A percentile compares a stretch with the other conserved stretches of the same genome.
These are phyloP conservation scores for Arabis alpina DNA, from an alignment of 345 rosid genomes.

Conservation along the genomic window DNA sequence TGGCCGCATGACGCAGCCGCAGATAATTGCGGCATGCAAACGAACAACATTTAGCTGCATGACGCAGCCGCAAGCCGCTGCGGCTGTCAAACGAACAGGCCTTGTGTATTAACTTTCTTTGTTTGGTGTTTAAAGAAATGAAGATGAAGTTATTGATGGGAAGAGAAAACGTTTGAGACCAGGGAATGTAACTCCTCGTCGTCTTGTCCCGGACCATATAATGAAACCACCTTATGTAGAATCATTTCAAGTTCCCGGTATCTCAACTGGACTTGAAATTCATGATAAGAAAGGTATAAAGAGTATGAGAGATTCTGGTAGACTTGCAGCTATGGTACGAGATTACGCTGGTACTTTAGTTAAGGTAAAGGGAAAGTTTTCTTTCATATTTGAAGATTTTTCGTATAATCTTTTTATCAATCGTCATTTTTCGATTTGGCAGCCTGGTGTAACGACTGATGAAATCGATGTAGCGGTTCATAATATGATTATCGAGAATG, in stretches of 20 bases:
- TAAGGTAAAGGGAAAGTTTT: slow-evolving; percentile 55
- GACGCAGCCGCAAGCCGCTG: too few species aligned
- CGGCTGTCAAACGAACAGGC: too few species aligned
- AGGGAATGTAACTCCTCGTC: slow-evolving; percentile 70
- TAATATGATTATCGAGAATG: slow-evolving; percentile 87
- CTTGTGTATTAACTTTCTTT: not conserved
- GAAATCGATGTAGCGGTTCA: slow-evolving; percentile 93
- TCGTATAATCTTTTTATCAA: slow-evolving; percentile 6
- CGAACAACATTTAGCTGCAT: too few species aligned
- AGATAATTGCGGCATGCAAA: too few species aligned
- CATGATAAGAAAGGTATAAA: slow-evolving; percentile 80
- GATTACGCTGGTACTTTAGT: slow-evolving; percentile 80
- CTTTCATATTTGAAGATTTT: slow-evolving; percentile 4
- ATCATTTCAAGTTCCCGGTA: slow-evolving; percentile 59
- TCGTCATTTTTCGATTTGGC: slow-evolving; percentile 47
- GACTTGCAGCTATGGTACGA: slow-evolving; percentile 87
- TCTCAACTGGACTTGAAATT: slow-evolving; percentile 72
- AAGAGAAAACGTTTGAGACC: slow-evolving; percentile 65
- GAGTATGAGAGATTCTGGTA: slow-evolving; percentile 88
- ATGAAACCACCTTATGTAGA: slow-evolving; percentile 71
- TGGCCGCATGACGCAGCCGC: too few species aligned
- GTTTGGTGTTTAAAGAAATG: slow-evolving; percentile 43
- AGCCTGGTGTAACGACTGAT: slow-evolving; percentile 90
- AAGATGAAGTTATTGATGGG: slow-evolving; percentile 52
- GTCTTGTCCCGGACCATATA: slow-evolving; percentile 78